Conservation (phyloP, 2,329 filamentous ascomycete genomes). For the Xylaria polymorpha region DNA sequence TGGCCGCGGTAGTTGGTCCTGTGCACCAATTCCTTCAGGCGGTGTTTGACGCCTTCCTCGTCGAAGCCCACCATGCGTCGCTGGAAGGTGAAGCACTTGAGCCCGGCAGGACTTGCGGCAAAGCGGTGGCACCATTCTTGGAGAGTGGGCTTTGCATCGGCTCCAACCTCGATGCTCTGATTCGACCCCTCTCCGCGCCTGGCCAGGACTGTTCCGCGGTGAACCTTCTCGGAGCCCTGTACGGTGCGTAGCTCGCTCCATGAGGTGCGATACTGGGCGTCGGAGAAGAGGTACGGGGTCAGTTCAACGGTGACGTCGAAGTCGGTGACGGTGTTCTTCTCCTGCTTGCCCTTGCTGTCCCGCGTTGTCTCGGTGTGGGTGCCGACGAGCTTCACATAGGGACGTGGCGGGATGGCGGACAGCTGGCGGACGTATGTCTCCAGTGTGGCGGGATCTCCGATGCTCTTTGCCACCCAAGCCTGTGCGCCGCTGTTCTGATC, state of each 20-base stretch:
- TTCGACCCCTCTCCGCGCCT: conserved; percentile 50
- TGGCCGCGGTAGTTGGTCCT: conserved; percentile 75
- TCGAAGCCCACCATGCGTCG: conserved; percentile 71
- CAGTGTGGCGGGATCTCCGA: conserved; percentile 60
- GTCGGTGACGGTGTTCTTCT: conserved; percentile 62
- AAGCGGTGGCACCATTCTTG: conserved; percentile 76
- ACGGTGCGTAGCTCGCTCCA: conserved; percentile 63
- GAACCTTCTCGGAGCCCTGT: conserved; percentile 68
- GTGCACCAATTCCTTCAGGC: conserved; percentile 68
- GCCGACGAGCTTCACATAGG: conserved; percentile 64
- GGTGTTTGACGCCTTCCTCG: conserved; percentile 60
- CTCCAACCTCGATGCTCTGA: conserved; percentile 59
- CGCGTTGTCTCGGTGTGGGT: conserved; percentile 60
- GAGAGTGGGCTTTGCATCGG: conserved; percentile 54
- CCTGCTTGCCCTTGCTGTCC: conserved; percentile 59
- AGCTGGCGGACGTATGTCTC: conserved; percentile 58
- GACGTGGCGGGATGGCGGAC: conserved; percentile 63
- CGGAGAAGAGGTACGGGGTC: conserved; percentile 66
- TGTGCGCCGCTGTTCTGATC: conserved; percentile 52
- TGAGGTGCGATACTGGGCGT: conserved; percentile 54
- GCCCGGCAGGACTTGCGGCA: conserved; percentile 65
- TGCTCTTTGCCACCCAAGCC: conserved; percentile 58
- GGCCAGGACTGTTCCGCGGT: conserved; percentile 72
- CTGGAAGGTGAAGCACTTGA: conserved; percentile 67
- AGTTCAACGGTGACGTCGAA: conserved; percentile 70